Evolutionary conservation across 2,329 filamentous ascomycete genomes (phyloP).

Genomic region (Bretziella fagacearum): DNA sequence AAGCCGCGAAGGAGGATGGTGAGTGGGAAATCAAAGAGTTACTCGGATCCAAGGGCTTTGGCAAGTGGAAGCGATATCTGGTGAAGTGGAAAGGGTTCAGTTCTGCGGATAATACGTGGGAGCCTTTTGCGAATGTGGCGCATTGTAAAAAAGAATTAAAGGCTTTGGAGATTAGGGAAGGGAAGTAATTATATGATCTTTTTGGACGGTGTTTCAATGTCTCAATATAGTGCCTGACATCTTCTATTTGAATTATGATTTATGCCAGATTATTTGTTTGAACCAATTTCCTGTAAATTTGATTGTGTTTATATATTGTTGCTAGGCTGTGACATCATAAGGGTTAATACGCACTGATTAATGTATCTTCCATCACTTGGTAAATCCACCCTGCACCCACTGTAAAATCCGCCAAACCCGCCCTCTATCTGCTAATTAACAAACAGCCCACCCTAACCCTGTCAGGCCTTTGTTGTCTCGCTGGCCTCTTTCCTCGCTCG

Average conservation of each 20-base stretch:
- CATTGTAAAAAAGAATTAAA: constrained; percentile 25
- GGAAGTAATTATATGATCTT: background rate
- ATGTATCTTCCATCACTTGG: no score
- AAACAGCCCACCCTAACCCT: background rate
- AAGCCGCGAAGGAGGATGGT: constrained; percentile 13
- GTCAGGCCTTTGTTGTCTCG: background rate
- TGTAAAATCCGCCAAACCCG: background rate
- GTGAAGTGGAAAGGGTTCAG: constrained; percentile 38
- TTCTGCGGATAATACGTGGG: constrained; percentile 34
- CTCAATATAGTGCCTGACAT: no score
- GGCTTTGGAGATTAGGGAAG: constrained; percentile 21
- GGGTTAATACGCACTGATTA: no score
- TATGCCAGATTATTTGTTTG: no score
- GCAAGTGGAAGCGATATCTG: constrained; percentile 26
- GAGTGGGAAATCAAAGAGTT: constrained; percentile 34
- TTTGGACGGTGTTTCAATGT: background rate
- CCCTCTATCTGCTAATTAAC: background rate
- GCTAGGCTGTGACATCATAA: no score
- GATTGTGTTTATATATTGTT: no score
- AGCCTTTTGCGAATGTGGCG: constrained; percentile 30
- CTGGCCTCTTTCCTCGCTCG: constrained; percentile 3
- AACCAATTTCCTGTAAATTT: no score
- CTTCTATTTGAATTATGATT: no score
- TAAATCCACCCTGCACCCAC: no score
- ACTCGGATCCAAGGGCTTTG: constrained; percentile 25